These are phyloP conservation scores for Xanthoconium stramineum DNA, from an alignment of 768 basidiomycete species.

Conservation along the genomic window DNA sequence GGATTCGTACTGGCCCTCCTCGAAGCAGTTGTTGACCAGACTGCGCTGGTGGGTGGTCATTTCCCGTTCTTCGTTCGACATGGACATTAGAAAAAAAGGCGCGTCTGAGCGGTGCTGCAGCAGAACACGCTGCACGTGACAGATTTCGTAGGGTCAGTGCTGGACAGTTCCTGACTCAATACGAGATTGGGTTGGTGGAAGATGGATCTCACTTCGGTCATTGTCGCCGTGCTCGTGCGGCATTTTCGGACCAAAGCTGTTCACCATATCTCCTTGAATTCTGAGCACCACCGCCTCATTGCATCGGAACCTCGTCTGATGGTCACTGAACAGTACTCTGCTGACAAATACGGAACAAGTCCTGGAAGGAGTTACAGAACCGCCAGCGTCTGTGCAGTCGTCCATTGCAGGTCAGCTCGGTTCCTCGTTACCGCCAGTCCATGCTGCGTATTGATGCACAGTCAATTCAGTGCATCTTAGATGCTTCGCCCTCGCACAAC, in stretches of 20 bases:
- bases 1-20: constrained; percentile 73
- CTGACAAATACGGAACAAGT: constrained; percentile 13
- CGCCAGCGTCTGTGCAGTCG: neutral
- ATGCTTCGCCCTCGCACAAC: constrained; percentile 26
- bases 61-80: constrained; percentile 35
- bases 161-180: neutral
- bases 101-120: constrained; percentile 1
- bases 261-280: neutral
- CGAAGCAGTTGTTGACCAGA: constrained; percentile 69
- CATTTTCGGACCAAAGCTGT: constrained; percentile 11
- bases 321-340: constrained; percentile 1
- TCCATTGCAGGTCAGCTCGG: constrained; percentile 4
- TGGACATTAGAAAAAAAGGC: constrained; percentile 6
- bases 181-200: neutral
- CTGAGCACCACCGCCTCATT: constrained; percentile 16
- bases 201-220: neutral
- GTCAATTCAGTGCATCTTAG: constrained; percentile 10
- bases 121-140: constrained; percentile 25
- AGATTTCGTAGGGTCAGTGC: too few relatives aligned
- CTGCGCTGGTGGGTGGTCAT: constrained; percentile 48
- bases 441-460: constrained; percentile 23
- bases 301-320: constrained; percentile 4
- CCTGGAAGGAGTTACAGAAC: neutral
- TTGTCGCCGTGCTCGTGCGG: constrained; percentile 1
- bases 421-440: constrained; percentile 9